A percentile compares a stretch with the other conserved stretches of the same genome.
phyloP scores from a whole-genome alignment of 2,329 filamentous ascomycete genomes.

The Alternaria sp. region DNA sequence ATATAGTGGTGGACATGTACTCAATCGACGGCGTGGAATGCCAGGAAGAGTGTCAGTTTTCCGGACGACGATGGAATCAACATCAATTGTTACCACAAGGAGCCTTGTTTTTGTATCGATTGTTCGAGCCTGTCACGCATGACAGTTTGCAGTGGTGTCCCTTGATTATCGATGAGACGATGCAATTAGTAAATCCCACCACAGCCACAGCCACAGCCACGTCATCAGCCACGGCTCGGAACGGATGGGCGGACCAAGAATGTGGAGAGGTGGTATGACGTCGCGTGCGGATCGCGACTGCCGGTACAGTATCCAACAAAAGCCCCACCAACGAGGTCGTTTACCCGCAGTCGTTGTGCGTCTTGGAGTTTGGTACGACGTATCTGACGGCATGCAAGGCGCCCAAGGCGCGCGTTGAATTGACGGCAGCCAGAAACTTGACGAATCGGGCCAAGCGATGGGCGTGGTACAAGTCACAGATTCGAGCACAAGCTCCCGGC shows the following conservation, averaged over 20 bases:
- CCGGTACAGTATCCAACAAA: conserved; percentile 1
- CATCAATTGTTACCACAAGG: not conserved
- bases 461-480: not conserved
- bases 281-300: conserved; percentile 4
- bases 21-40: not conserved
- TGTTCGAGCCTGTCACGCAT: not conserved
- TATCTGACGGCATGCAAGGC: not conserved
- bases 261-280: conserved; percentile 6
- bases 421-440: conserved; percentile 3
- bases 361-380: not conserved
- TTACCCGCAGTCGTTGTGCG: not conserved
- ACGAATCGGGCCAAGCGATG: not conserved
- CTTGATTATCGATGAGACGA: not conserved
- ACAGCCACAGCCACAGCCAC: conserved; percentile 8
- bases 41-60: not conserved
- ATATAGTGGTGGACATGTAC: not conserved
- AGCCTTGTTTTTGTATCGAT: not conserved
- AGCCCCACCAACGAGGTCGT: not conserved
- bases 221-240: conserved; percentile 6
- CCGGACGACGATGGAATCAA: not conserved
- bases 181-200: not conserved
- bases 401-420: not conserved
- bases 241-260: not conserved
- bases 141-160: not conserved
- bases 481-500: not conserved